phyloP scores from a whole-genome alignment of 108 stramenopile genomes.

The Epipyxis sp. region DNA sequence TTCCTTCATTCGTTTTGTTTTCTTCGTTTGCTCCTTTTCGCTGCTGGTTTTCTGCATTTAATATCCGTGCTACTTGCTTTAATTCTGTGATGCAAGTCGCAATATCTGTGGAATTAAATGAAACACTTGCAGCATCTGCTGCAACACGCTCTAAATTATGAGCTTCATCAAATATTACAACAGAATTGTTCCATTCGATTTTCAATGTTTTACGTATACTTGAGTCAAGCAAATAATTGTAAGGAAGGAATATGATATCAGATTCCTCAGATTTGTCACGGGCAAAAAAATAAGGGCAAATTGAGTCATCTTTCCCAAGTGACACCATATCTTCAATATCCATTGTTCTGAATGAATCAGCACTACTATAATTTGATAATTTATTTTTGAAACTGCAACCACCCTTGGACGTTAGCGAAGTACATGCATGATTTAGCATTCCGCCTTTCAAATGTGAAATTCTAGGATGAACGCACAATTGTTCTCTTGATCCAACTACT shows the following conservation, averaged over 20 bases:
- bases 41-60: not conserved
- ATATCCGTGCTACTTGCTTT: not conserved
- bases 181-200: conserved; percentile 67
- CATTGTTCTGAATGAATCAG: conserved; percentile 47
- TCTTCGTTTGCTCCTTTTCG: not conserved
- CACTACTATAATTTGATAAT: conserved; percentile 57
- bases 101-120: conserved; percentile 72
- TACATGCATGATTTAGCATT: conserved; percentile 77
- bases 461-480: conserved; percentile 91
- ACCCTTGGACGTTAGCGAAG: conserved; percentile 63
- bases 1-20: not conserved
- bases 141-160: conserved; percentile 98
- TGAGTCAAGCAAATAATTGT: conserved; percentile 97
- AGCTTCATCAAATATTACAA: conserved; percentile 96
- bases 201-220: conserved; percentile 62
- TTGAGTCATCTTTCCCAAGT: conserved; percentile 66
- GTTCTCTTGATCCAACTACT: conserved; percentile 88
- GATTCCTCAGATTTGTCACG: conserved; percentile 65
- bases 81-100: conserved; percentile 59
- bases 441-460: conserved; percentile 65
- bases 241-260: conserved; percentile 90
- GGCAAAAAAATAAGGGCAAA: conserved; percentile 91
- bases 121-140: conserved; percentile 84
- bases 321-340: conserved; percentile 92
- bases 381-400: conserved; percentile 69